Evolutionary conservation across 2,329 filamentous ascomycete species (phyloP).

Genomic region (Fragosphaeria purpurea): DNA sequence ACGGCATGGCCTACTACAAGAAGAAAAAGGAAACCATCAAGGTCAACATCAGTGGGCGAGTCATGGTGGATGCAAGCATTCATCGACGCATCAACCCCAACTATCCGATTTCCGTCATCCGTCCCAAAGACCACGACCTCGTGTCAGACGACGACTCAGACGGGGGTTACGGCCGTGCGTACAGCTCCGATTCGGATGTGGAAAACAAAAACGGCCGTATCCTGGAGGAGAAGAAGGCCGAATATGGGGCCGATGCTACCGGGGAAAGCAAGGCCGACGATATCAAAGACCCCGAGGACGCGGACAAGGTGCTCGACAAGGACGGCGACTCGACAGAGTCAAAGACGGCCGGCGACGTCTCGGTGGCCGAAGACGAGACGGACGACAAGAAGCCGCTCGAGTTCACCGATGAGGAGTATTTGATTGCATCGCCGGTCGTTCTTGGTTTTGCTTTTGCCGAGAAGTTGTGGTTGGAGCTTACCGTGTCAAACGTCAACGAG

Average conservation of each 20-base stretch:
- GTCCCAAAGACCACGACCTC: constrained; percentile 58
- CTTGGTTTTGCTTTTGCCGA: constrained; percentile 81
- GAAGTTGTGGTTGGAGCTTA: constrained; percentile 85
- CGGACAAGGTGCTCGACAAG: constrained; percentile 40
- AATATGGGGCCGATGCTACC: constrained; percentile 27
- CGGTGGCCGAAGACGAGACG: constrained; percentile 8
- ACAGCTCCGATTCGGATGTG: constrained; percentile 29
- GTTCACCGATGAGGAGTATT: constrained; percentile 73
- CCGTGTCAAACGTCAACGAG: constrained; percentile 66
- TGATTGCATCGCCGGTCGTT: constrained; percentile 75
- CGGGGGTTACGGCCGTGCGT: constrained; percentile 23
- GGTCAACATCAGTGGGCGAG: constrained; percentile 74
- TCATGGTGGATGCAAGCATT: constrained; percentile 79
- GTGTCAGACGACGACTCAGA: constrained; percentile 40
- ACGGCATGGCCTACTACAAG: constrained; percentile 78
- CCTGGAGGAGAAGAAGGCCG: constrained; percentile 30
- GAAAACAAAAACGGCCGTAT: constrained; percentile 25
- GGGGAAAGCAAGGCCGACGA: constrained; percentile 12
- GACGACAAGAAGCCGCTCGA: constrained; percentile 31
- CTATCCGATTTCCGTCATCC: constrained; percentile 66
- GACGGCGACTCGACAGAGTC: constrained; percentile 12
- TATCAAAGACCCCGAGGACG: constrained; percentile 32
- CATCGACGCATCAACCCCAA: constrained; percentile 81
- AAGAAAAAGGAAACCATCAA: constrained; percentile 65
- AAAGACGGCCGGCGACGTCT: constrained; percentile 1